Percentiles rank a stretch among this genome's conserved stretches.
phyloP scores from a whole-genome alignment of 306 rosid species.

The Sicyos baderoa region DNA sequence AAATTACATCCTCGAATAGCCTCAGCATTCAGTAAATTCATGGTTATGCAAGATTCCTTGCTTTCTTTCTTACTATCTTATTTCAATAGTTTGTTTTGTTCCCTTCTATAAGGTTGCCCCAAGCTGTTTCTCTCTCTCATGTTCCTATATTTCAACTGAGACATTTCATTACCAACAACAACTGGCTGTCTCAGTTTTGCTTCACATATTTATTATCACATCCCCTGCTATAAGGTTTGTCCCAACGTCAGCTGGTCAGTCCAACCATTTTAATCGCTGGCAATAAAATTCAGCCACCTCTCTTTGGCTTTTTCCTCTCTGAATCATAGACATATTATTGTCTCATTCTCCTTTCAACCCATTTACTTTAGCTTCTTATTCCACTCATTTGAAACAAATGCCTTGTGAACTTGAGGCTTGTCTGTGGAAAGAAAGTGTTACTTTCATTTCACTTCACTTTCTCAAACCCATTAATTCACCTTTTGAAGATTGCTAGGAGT shows the following conservation, averaged over 20 bases:
- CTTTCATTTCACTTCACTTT: neutral
- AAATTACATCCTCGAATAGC: conserved; percentile 2
- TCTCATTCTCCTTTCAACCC: neutral
- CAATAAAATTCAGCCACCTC: neutral
- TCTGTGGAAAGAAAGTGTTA: neutral
- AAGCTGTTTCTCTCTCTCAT: neutral
- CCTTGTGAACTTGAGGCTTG: neutral
- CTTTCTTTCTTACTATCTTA: neutral
- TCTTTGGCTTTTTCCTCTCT: neutral
- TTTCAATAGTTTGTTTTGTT: neutral
- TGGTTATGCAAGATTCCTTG: neutral
- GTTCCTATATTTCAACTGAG: neutral
- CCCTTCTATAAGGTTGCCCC: neutral
- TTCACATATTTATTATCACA: neutral
- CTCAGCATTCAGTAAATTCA: neutral
- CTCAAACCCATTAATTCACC: neutral
- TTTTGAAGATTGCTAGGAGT: neutral
- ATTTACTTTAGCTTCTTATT: neutral
- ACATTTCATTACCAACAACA: neutral
- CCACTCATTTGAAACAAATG: conserved; percentile 1
- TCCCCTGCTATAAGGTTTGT: neutral
- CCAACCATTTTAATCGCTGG: neutral
- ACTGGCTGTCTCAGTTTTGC: neutral
- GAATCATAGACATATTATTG: neutral
- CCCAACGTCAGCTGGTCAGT: neutral